Base-by-base conservation (phyloP, 495 filamentous ascomycete genomes). In the Penicillium roqueforti region DNA sequence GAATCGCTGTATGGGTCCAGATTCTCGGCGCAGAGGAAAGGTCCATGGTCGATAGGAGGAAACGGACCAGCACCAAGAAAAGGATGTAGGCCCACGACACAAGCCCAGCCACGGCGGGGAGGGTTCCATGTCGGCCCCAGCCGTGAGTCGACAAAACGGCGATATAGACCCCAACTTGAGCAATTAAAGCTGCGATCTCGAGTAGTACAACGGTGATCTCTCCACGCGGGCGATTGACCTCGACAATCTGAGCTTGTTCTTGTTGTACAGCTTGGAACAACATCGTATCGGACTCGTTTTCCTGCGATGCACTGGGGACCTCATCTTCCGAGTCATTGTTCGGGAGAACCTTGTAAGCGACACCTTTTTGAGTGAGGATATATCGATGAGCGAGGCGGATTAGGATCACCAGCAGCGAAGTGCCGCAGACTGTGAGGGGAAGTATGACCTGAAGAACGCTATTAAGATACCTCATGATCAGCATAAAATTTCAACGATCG, bases 1-100 rank as follows among this genome's bases (percentile, higher is more conserved):
- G 79, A 41, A 79, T 72, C 7, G 91, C 85, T 0, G 95, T 97
- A 69, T 99, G 93, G 58, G 91, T 90, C 95, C 95, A 99, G 9
- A 97, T 69, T 37, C 81, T 78, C 14, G 87, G 87, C 22, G 91
- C 80, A 1, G 75, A 77, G 47, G 62, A 63, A 60, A 84, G 84
- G 57, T 81, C 79, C 29, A 81, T 79, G 54, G 83, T 84, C 16
- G 87, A 86, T 50, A 91, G 77, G 26, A 88, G 75, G 46, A 97
- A 75, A 13, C 93, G 85, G 6, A 89, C 68, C 25, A 82, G 79
- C 6, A 84, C 84, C 54, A 99, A 79, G 25, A 87, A 74, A 38
- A 95, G 72, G 43, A 92, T 83, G 64, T 97, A 99, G 26, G 78
- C 71, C 93, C 93, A 96, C 11, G 81, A 83, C 13, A 80, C 67